Evolutionary conservation across 495 filamentous ascomycete genomes (phyloP), one percentile per base, ranked within the genome.

Genomic region (Penicillium odoratum): DNA sequence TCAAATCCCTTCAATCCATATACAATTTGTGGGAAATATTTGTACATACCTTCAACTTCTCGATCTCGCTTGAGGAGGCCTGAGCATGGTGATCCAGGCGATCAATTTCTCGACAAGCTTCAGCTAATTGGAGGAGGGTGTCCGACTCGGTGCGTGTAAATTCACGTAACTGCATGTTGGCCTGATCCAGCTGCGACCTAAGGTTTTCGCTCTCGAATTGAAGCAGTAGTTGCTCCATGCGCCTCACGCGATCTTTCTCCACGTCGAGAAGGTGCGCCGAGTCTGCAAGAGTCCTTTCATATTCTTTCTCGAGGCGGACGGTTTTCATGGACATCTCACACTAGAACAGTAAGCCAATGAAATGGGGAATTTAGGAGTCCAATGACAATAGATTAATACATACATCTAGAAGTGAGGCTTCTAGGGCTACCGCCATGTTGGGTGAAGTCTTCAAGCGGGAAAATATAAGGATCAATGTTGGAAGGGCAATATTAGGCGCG

Each of bases 201-300:
- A 88, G 69, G 15, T 77, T 73, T 48, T 89, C 84, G 58, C 87
- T 87, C 53, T 96, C 89, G 57, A 91, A 84, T 52, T 87, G 80
- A 30, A 89, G 76, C 34, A 93, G 63, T 16, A 92, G 69, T 48
- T 85, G 75, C 46, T 88, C 83, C 59, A 93, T 74, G 49, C 84
- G 81, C 40, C 87, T 64, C 57, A 83, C 74, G 9, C 92, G 84
- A 26, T 78, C 75, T 51, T 81, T 82, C 68, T 97, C 92, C 38
- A 86, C 78, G 67, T 88, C 87, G 51, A 83, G 69, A 43, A 93
- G 65, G 11, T 85, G 66, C 43, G 87, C 76, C 21, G 86, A 76
- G 46, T 83, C 74, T 51, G 82, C 80, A 43, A 80, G 66, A 57
- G 77, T 79, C 46, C 78, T 78, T 53, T 87, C 82, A 64, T 92